Conservation (phyloP, 768 basidiomycete genomes). For the Suillus placidus region DNA sequence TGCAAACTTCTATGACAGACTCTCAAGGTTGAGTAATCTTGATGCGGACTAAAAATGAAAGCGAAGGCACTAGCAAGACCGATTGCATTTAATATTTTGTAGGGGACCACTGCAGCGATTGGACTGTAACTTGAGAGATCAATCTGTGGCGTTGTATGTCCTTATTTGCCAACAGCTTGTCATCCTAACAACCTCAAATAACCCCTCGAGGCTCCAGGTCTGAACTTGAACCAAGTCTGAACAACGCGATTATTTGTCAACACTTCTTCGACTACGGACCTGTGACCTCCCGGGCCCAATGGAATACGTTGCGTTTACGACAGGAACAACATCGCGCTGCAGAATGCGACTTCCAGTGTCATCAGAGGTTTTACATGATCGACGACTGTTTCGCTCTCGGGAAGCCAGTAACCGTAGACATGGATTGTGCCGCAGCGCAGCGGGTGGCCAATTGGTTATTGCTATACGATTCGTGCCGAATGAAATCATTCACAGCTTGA, state of each 20-base stretch:
- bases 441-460: neutral
- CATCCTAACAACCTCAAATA: neutral
- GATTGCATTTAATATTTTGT: too few relatives aligned
- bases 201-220: neutral
- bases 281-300: neutral
- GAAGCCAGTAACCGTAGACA: neutral
- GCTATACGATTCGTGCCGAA: neutral
- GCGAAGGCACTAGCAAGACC: too few relatives aligned
- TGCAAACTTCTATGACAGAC: too few relatives aligned
- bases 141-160: neutral
- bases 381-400: neutral
- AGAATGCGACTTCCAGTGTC: neutral
- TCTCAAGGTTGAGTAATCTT: too few relatives aligned
- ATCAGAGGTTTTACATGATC: neutral
- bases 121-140: neutral
- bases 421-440: neutral
- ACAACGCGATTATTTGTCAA: neutral
- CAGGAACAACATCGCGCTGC: neutral
- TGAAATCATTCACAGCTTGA: neutral
- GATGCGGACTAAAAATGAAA: too few relatives aligned
- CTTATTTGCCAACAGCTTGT: neutral
- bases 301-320: too few relatives aligned
- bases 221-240: neutral
- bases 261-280: neutral
- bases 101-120: neutral